Conservation (phyloP, 768 basidiomycete genomes). For the Trametes sanguinea region DNA sequence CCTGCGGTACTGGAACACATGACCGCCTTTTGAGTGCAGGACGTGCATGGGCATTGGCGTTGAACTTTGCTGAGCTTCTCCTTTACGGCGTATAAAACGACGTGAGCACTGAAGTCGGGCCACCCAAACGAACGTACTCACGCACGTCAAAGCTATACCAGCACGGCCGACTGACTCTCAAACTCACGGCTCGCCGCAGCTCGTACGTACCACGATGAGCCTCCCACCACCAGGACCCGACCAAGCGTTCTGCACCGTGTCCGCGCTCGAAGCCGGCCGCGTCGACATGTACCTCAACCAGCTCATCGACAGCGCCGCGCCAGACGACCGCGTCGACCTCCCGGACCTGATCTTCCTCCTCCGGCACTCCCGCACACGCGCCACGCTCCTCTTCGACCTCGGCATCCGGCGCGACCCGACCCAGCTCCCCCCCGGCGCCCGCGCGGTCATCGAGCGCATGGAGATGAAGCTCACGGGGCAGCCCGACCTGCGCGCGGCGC, state of each 20-base stretch:
- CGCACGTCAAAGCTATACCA: no score
- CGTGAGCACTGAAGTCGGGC: no score
- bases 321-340: constrained; percentile 32
- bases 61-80: no score
- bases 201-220: constrained; percentile 7
- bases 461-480: constrained; percentile 13
- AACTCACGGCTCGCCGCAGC: no score
- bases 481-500: constrained; percentile 45
- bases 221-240: constrained; percentile 43
- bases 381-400: constrained; percentile 52
- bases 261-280: constrained; percentile 55
- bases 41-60: no score
- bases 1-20: no score
- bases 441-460: constrained; percentile 29
- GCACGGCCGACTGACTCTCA: no score
- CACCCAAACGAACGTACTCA: no score
- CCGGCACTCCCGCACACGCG: constrained; percentile 41
- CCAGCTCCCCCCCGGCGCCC: constrained; percentile 42
- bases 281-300: constrained; percentile 41
- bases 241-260: constrained; percentile 56
- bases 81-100: no score
- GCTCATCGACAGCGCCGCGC: constrained; percentile 36
- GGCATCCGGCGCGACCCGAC: constrained; percentile 48
- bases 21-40: no score
- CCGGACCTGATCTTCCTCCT: constrained; percentile 58